Evolutionary conservation across 1,284 basidiomycete species (phyloP).

Genomic region (Macrocystidia cucumis): DNA sequence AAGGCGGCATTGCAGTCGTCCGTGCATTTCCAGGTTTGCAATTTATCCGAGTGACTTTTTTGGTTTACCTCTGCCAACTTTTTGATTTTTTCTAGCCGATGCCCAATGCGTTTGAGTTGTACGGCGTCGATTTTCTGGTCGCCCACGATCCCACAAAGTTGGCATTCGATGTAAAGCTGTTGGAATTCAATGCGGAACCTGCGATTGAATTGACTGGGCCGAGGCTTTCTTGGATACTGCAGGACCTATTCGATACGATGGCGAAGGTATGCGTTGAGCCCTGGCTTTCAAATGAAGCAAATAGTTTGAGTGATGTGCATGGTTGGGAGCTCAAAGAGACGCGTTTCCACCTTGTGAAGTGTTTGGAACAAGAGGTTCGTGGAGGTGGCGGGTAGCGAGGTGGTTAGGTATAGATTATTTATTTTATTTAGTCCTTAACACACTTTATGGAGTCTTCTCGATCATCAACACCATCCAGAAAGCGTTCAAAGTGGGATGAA

Average conservation of each 20-base stretch:
- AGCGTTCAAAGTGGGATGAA: conserved; percentile 69
- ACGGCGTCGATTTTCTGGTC: conserved; percentile 88
- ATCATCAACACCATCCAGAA: conserved; percentile 43
- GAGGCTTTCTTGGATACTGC: conserved; percentile 73
- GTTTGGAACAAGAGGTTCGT: conserved; percentile 39
- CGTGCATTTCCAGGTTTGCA: conserved; percentile 77
- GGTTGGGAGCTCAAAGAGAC: conserved; percentile 31
- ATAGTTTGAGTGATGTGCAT: conserved; percentile 5
- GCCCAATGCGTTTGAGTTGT: conserved; percentile 94
- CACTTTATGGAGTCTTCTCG: conserved; percentile 20
- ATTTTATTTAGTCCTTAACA: too few species aligned
- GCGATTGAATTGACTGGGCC: conserved; percentile 92
- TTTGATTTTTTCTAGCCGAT: conserved; percentile 46
- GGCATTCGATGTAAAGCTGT: conserved; percentile 61
- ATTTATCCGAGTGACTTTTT: neutral
- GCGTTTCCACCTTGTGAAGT: conserved; percentile 40
- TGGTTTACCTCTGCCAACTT: neutral
- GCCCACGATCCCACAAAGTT: conserved; percentile 31
- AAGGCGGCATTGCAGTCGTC: conserved; percentile 79
- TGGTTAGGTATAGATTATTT: too few species aligned
- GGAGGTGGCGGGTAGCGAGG: too few species aligned
- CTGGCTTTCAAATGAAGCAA: conserved; percentile 32
- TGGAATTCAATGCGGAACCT: conserved; percentile 94
- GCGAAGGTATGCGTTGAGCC: conserved; percentile 65
- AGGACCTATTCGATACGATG: conserved; percentile 75